A percentile compares a stretch with the other conserved stretches of the same genome.
Conservation (phyloP, 225 moss, liverwort and hornwort species). For the Antitrichia curtipendula region DNA sequence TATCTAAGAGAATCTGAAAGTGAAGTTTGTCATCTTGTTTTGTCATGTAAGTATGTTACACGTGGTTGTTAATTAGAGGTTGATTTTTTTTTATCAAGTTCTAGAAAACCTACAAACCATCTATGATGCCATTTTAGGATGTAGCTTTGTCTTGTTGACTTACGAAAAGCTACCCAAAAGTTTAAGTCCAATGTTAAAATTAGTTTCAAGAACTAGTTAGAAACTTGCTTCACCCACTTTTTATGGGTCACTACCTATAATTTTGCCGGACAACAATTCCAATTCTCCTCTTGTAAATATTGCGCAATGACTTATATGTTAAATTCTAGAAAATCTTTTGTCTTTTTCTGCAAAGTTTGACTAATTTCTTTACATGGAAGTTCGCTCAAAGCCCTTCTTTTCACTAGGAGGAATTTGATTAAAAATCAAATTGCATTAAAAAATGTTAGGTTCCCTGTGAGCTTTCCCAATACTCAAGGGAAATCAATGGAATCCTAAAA, state of each 20-base stretch:
- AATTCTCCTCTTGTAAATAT: neutral
- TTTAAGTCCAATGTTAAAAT: neutral
- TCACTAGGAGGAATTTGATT: rapidly evolving
- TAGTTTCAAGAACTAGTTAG: neutral
- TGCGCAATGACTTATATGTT: too few species aligned
- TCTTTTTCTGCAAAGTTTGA: neutral
- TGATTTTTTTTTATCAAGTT: too few species aligned
- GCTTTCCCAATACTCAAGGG: rapidly evolving
- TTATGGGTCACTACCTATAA: neutral
- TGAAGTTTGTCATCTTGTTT: neutral
- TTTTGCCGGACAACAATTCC: neutral
- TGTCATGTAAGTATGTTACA: too few species aligned
- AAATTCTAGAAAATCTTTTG: rapidly evolving
- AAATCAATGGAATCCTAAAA: neutral
- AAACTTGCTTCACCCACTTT: neutral
- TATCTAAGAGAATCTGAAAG: too few species aligned
- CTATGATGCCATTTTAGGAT: too few species aligned
- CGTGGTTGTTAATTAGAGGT: too few species aligned
- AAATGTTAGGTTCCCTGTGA: neutral
- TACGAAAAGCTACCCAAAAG: neutral
- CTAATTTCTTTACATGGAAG: neutral
- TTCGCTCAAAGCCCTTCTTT: rapidly evolving
- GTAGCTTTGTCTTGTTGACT: neutral
- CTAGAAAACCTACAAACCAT: too few species aligned
- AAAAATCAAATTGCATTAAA: neutral